phyloP scores from a whole-genome alignment of 805 yeast genomes.

The Tetrapisispora taiwanensis region DNA sequence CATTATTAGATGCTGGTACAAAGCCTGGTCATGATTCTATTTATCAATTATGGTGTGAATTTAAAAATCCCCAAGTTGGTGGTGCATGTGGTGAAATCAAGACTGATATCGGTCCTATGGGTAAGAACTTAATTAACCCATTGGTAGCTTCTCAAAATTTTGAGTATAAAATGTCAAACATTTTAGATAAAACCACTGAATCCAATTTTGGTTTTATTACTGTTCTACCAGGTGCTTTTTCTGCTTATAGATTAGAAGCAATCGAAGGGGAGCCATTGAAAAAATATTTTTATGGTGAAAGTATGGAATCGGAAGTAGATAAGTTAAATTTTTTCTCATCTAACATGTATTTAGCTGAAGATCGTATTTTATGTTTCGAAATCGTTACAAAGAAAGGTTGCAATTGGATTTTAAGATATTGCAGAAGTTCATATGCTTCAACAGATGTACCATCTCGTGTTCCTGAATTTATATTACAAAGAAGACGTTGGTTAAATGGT shows the following conservation, averaged over 20 bases:
- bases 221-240: constrained; percentile 93
- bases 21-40: constrained; percentile 77
- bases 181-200: constrained; percentile 92
- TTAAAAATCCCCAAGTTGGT: constrained; percentile 69
- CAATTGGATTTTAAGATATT: constrained; percentile 74
- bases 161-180: constrained; percentile 92
- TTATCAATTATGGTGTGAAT: constrained; percentile 83
- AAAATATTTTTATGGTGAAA: constrained; percentile 89
- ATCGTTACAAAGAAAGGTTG: constrained; percentile 73
- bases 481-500: constrained; percentile 96
- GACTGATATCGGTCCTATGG: constrained; percentile 64
- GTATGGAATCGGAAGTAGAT: constrained; percentile 49
- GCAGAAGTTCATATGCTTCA: constrained; percentile 79
- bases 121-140: constrained; percentile 58
- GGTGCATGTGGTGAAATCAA: constrained; percentile 98
- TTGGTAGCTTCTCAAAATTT: constrained; percentile 93
- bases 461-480: constrained; percentile 79
- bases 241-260: constrained; percentile 85
- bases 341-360: constrained; percentile 96
- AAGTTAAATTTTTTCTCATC: constrained; percentile 81
- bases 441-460: constrained; percentile 91
- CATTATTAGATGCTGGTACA: constrained; percentile 89
- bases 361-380: constrained; percentile 89
- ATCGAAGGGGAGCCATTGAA: constrained; percentile 76
- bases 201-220: constrained; percentile 89